These are phyloP conservation scores for Thelephora aurantiotincta DNA, from an alignment of 768 basidiomycete genomes.

Conservation along the genomic window DNA sequence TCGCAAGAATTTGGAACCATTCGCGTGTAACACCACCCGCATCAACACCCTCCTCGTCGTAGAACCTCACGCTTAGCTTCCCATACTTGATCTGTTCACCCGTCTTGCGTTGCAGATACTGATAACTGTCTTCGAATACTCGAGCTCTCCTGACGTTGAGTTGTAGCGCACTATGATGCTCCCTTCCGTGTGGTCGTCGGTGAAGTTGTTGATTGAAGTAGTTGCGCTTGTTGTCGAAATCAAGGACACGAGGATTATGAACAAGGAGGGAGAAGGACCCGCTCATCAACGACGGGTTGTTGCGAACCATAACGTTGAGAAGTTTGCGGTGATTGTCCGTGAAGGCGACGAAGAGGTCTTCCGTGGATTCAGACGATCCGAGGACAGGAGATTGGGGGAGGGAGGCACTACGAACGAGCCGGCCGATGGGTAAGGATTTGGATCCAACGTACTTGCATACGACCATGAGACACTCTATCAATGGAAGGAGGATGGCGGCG, in stretches of 20 bases:
- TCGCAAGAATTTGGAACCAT: slow-evolving; percentile 96
- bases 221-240: slow-evolving; percentile 99
- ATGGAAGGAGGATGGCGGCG: slow-evolving; percentile 81
- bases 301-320: slow-evolving; percentile 94
- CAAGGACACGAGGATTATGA: slow-evolving; percentile 89
- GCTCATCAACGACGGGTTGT: slow-evolving; percentile 95
- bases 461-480: slow-evolving; percentile 96
- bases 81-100: slow-evolving; percentile 98
- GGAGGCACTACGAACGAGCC: slow-evolving; percentile 44
- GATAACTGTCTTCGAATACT: slow-evolving; percentile 97
- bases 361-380: slow-evolving; percentile 56
- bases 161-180: slow-evolving; percentile 74
- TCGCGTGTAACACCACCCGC: slow-evolving; percentile 96
- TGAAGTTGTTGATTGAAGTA: slow-evolving; percentile 90
- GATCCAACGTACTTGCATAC: slow-evolving; percentile 90
- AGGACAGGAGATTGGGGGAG: slow-evolving; percentile 57
- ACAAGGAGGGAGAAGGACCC: slow-evolving; percentile 95
- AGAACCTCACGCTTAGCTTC: slow-evolving; percentile 92
- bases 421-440: slow-evolving; percentile 34
- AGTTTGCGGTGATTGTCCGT: slow-evolving; percentile 89
- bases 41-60: slow-evolving; percentile 95
- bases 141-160: slow-evolving; percentile 81
- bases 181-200: slow-evolving; percentile 62
- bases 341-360: slow-evolving; percentile 85
- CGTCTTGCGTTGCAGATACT: slow-evolving; percentile 73